Percentiles rank a stretch among this genome's conserved stretches.
phyloP scores from a whole-genome alignment of 106 monocot genomes.

The Dendrobium officinale region DNA sequence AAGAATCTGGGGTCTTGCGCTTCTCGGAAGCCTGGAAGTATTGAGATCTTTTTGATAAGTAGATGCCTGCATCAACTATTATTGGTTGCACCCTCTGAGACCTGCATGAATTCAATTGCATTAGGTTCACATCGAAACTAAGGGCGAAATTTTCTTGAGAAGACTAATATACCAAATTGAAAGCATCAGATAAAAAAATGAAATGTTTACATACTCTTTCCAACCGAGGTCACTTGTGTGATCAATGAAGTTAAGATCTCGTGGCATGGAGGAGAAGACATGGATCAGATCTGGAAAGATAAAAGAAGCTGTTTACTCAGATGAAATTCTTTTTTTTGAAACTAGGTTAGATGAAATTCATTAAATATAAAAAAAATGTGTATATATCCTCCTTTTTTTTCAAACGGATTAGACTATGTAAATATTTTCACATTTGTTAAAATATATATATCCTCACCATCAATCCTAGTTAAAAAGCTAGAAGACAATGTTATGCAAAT shows the following conservation, averaged over 20 bases:
- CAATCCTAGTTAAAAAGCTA: background rate
- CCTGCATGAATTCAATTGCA: conserved; percentile 5
- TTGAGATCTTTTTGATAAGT: conserved; percentile 39
- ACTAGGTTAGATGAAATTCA: background rate
- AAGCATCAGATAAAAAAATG: background rate
- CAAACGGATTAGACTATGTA: background rate
- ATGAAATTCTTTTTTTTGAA: too few relatives aligned
- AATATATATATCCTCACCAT: background rate
- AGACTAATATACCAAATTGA: background rate
- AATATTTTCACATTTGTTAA: background rate
- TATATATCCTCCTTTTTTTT: too few relatives aligned
- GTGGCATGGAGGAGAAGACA: conserved; percentile 56
- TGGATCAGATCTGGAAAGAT: conserved; percentile 51
- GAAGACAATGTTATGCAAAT: background rate
- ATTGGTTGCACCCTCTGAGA: conserved; percentile 64
- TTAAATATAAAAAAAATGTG: background rate
- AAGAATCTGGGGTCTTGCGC: conserved; percentile 48
- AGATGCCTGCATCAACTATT: conserved; percentile 63
- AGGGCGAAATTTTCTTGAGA: background rate
- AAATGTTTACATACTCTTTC: conserved; percentile 47
- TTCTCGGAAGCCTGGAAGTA: conserved; percentile 51
- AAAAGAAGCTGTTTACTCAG: background rate
- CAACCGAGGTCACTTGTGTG: conserved; percentile 59
- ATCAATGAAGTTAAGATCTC: conserved; percentile 59
- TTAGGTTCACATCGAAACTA: background rate